Evolutionary conservation across 2,329 filamentous ascomycete genomes (phyloP).

Genomic region (Alternaria arbusti): DNA sequence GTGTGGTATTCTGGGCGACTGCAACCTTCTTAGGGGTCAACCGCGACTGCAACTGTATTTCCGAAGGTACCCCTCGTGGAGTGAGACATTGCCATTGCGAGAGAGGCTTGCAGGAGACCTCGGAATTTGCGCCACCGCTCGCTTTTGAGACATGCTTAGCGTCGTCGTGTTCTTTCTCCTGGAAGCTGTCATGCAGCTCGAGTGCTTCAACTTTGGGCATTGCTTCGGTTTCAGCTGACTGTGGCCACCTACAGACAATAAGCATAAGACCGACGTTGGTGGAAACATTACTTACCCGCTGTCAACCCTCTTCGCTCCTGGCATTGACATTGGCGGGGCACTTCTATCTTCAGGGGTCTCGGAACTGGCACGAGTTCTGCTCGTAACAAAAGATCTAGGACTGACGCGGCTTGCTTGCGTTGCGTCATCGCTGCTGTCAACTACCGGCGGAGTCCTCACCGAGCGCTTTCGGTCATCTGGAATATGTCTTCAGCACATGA

Average conservation of each 20-base stretch:
- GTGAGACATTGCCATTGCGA: slow-evolving; percentile 44
- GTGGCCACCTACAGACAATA: slow-evolving; percentile 16
- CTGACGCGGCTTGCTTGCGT: slow-evolving; percentile 32
- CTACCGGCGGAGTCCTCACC: slow-evolving; percentile 25
- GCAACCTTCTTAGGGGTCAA: slow-evolving; percentile 22
- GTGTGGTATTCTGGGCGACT: slow-evolving; percentile 24
- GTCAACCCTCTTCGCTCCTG: not conserved
- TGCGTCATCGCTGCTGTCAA: slow-evolving; percentile 29
- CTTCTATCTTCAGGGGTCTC: slow-evolving; percentile 13
- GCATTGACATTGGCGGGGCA: not conserved
- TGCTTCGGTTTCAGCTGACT: slow-evolving; percentile 25
- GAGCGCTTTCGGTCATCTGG: slow-evolving; percentile 39
- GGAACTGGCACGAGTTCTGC: slow-evolving; percentile 29
- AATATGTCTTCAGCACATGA: not conserved
- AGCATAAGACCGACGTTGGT: not conserved
- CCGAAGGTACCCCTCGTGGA: slow-evolving; percentile 24
- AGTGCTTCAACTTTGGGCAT: slow-evolving; percentile 30
- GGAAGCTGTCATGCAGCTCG: slow-evolving; percentile 22
- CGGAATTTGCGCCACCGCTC: slow-evolving; percentile 16
- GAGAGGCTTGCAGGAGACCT: slow-evolving; percentile 35
- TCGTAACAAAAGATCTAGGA: slow-evolving; percentile 33
- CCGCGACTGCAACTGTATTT: slow-evolving; percentile 23
- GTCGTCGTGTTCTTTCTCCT: slow-evolving; percentile 1
- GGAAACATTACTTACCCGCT: slow-evolving; percentile 4
- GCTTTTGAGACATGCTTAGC: slow-evolving; percentile 15